Evolutionary conservation across 2,329 filamentous ascomycete species (phyloP).

Genomic region (Penicillium hordei): DNA sequence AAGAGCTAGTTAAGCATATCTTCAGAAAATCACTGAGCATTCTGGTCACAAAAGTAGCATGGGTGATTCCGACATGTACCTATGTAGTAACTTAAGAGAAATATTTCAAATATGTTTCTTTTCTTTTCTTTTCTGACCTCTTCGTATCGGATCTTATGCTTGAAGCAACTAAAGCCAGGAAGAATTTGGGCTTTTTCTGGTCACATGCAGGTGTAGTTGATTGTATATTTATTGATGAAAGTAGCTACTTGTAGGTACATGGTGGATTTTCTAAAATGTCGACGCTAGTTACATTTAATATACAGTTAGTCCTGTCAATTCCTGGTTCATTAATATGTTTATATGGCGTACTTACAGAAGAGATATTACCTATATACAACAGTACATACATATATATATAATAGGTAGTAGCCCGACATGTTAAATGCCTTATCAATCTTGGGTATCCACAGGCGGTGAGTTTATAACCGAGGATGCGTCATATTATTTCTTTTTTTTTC

Average conservation of each 20-base stretch:
- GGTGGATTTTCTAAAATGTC: too few species aligned
- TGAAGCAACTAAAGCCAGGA: background rate
- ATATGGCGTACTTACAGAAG: too few species aligned
- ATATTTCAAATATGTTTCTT: background rate
- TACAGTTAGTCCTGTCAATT: too few species aligned
- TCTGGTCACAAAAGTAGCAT: background rate
- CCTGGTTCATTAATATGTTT: background rate
- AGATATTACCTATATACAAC: too few species aligned
- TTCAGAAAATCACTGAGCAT: background rate
- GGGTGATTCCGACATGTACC: background rate
- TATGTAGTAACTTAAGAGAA: background rate
- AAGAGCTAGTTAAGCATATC: background rate
- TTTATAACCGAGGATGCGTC: conserved; percentile 10
- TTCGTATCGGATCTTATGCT: background rate
- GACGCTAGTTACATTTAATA: too few species aligned
- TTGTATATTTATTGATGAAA: background rate
- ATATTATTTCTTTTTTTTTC: conserved; percentile 6
- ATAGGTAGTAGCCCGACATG: background rate
- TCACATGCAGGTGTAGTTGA: background rate
- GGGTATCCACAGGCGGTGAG: conserved; percentile 12
- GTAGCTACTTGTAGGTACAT: too few species aligned
- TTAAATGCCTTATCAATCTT: conserved; percentile 13
- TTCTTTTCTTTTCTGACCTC: background rate
- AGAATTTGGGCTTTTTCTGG: background rate
- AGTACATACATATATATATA: too few species aligned